Percentiles rank a stretch among this genome's conserved stretches.
These are phyloP conservation scores for Apiotrichum porosum DNA, from an alignment of 1,284 basidiomycete species.

Conservation along the genomic window DNA sequence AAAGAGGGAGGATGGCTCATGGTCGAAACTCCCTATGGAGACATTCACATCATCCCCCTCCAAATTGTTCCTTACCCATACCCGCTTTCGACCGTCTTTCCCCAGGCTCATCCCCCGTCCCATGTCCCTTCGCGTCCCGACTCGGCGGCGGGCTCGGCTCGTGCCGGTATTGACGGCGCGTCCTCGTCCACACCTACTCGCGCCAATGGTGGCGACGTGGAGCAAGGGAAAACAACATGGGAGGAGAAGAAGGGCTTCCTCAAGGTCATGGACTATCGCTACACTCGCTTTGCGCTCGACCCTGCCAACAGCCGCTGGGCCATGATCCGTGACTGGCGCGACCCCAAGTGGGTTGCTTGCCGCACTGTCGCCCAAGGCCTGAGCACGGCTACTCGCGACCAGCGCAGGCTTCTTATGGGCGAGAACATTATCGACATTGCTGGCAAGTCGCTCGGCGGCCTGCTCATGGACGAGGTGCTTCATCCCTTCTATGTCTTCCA, in stretches of 20 bases:
- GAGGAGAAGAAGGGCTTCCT: constrained; percentile 52
- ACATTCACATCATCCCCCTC: constrained; percentile 71
- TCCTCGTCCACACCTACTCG: background rate
- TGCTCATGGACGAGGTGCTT: constrained; percentile 88
- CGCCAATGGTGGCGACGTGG: constrained; percentile 39
- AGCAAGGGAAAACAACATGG: constrained; percentile 41
- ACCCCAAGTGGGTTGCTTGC: constrained; percentile 68
- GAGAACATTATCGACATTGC: constrained; percentile 86
- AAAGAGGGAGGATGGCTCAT: constrained; percentile 69
- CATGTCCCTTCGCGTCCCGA: background rate
- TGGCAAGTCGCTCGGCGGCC: constrained; percentile 71
- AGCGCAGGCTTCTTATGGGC: constrained; percentile 74
- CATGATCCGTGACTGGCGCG: constrained; percentile 89
- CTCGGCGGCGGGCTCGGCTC: constrained; percentile 22
- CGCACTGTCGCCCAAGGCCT: constrained; percentile 64
- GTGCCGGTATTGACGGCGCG: background rate
- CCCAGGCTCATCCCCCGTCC: constrained; percentile 28
- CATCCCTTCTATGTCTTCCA: constrained; percentile 99
- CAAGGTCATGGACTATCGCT: constrained; percentile 61
- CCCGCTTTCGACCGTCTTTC: constrained; percentile 71
- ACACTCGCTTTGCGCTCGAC: constrained; percentile 85
- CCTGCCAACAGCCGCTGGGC: constrained; percentile 75
- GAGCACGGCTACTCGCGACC: constrained; percentile 54
- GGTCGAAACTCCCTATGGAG: constrained; percentile 82
- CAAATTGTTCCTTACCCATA: constrained; percentile 67